These are phyloP conservation scores for Eimeria acervulina DNA, from an alignment of 169 alveolate species.

Conservation along the genomic window DNA sequence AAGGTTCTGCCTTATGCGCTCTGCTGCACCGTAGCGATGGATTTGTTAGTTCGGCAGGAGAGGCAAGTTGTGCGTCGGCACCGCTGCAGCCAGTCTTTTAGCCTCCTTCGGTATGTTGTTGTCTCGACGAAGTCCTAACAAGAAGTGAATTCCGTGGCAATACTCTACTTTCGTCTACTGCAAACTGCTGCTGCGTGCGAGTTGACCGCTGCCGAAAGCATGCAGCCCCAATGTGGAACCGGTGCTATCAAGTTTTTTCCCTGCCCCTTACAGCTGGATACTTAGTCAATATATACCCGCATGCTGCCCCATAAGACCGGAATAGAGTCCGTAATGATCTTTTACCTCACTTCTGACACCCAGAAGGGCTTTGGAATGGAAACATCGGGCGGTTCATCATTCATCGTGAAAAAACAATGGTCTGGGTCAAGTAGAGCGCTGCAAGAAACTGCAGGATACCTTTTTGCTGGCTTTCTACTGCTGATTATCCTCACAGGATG, in stretches of 20 bases:
- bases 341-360: background rate
- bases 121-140: background rate
- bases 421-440: background rate
- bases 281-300: background rate
- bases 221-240: conserved; percentile 9
- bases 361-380: background rate
- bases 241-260: background rate
- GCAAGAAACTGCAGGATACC: background rate
- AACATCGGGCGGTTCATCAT: no score
- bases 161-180: background rate
- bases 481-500: background rate
- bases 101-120: background rate
- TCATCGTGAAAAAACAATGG: background rate
- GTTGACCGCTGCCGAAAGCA: conserved; percentile 71
- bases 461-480: background rate
- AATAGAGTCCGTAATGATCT: background rate
- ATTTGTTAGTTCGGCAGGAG: background rate
- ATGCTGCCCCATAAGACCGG: background rate
- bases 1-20: background rate
- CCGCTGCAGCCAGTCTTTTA: background rate
- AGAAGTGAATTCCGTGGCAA: background rate
- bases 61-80: background rate
- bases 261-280: background rate
- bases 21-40: background rate
- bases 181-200: background rate